A percentile compares a stretch with the other conserved stretches of the same genome.
phyloP scores from a whole-genome alignment of 208 protist genomes.

The Porcisia hertigi region DNA sequence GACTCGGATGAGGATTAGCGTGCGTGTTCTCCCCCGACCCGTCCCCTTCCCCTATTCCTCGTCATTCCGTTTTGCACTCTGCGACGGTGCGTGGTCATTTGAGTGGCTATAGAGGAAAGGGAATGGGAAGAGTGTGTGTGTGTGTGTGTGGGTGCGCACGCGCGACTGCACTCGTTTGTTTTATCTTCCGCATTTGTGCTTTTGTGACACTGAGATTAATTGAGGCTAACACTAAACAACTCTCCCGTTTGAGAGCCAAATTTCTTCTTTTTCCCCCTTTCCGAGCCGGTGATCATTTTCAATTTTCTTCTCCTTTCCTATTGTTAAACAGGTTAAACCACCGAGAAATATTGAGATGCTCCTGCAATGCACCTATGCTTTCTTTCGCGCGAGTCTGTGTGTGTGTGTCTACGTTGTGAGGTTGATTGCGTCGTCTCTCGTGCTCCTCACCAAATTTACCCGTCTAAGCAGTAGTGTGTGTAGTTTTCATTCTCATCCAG shows the following conservation, averaged over 20 bases:
- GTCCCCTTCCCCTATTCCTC: not conserved
- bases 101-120: not conserved
- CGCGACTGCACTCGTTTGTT: constrained; percentile 10
- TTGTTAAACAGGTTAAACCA: constrained; percentile 1
- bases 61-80: not conserved
- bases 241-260: not conserved
- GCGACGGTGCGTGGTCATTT: not conserved
- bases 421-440: not conserved
- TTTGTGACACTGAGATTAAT: constrained; percentile 10
- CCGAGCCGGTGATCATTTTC: not conserved
- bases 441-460: not conserved
- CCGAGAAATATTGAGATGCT: constrained; percentile 1
- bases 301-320: not conserved
- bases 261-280: not conserved
- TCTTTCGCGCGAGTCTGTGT: not conserved
- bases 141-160: not conserved
- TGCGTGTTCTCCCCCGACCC: not conserved
- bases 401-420: not conserved
- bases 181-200: constrained; percentile 13
- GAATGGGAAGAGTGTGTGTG: not conserved
- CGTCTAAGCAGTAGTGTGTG: no score
- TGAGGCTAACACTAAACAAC: constrained; percentile 10
- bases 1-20: constrained; percentile 64
- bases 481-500: not conserved
- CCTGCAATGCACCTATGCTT: not conserved